Conservation (phyloP, 371 early-diverging fungal species). For the Mycotypha africana region DNA sequence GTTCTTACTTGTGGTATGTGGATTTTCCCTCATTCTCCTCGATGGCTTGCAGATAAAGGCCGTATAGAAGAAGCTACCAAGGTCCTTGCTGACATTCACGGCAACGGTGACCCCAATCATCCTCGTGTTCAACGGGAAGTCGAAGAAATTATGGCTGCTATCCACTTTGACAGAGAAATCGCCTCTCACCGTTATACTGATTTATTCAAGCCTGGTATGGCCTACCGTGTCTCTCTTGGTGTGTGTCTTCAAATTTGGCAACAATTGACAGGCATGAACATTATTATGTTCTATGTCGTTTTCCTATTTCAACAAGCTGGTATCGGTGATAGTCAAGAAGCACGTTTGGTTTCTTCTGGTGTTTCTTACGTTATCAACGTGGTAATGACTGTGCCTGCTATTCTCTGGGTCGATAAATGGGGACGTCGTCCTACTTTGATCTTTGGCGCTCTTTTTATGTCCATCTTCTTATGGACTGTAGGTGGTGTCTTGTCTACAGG, state of each 20-base stretch:
- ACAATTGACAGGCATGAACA: constrained; percentile 75
- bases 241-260: constrained; percentile 70
- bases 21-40: constrained; percentile 30
- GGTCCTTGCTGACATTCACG: constrained; percentile 43
- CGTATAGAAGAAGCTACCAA: constrained; percentile 49
- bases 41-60: constrained; percentile 53
- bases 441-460: constrained; percentile 43
- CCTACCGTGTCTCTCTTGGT: constrained; percentile 63
- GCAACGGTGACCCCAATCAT: constrained; percentile 31
- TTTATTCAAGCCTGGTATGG: constrained; percentile 35
- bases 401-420: constrained; percentile 72
- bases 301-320: constrained; percentile 39
- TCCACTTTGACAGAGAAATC: constrained; percentile 70
- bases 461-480: constrained; percentile 33
- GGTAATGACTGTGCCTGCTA: constrained; percentile 70
- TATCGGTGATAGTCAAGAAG: constrained; percentile 28
- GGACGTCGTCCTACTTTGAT: constrained; percentile 60
- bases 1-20: constrained; percentile 62
- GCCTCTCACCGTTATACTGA: constrained; percentile 19
- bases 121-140: constrained; percentile 50
- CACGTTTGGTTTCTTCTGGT: constrained; percentile 35
- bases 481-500: constrained; percentile 43
- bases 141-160: constrained; percentile 62
- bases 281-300: constrained; percentile 46
- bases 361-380: constrained; percentile 31